Evolutionary conservation across 768 basidiomycete genomes (phyloP).

Genomic region (Termitomyces sp.): DNA sequence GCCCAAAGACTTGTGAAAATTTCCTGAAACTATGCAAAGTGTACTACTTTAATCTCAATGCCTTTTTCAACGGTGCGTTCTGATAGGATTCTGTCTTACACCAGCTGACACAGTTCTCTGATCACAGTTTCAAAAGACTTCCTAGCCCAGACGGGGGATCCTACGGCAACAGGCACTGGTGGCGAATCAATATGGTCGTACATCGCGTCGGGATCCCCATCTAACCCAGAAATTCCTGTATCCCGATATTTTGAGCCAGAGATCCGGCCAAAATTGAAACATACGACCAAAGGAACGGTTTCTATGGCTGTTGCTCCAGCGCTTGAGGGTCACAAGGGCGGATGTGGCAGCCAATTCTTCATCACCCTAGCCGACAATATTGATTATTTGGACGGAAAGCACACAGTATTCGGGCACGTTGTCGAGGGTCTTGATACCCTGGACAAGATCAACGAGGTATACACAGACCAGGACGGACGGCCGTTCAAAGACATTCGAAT

Average conservation of each 20-base stretch:
- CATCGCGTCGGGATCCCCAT: slow-evolving; percentile 44
- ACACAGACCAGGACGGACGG: slow-evolving; percentile 80
- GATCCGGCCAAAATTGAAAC: slow-evolving; percentile 77
- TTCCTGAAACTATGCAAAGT: slow-evolving; percentile 97
- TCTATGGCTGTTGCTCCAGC: slow-evolving; percentile 97
- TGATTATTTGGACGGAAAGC: slow-evolving; percentile 90
- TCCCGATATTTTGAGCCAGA: slow-evolving; percentile 90
- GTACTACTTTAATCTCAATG: slow-evolving; percentile 95
- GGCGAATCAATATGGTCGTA: slow-evolving; percentile 88
- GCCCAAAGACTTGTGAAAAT: slow-evolving; percentile 91
- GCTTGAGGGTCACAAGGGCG: slow-evolving; percentile 51
- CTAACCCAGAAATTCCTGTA: slow-evolving; percentile 23
- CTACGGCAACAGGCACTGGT: slow-evolving; percentile 89
- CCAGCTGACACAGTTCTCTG: not conserved
- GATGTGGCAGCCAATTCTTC: slow-evolving; percentile 96
- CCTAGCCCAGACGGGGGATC: slow-evolving; percentile 94
- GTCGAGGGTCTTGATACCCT: slow-evolving; percentile 92
- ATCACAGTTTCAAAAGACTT: slow-evolving; percentile 93
- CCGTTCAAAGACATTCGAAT: slow-evolving; percentile 95
- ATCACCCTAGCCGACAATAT: slow-evolving; percentile 87
- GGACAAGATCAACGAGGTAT: slow-evolving; percentile 90
- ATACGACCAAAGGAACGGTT: slow-evolving; percentile 79
- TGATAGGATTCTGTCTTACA: not conserved
- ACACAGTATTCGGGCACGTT: slow-evolving; percentile 93
- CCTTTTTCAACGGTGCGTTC: slow-evolving; percentile 92